phyloP scores from a whole-genome alignment of 257 asterid species.

The Capsicum rhomboideum region DNA sequence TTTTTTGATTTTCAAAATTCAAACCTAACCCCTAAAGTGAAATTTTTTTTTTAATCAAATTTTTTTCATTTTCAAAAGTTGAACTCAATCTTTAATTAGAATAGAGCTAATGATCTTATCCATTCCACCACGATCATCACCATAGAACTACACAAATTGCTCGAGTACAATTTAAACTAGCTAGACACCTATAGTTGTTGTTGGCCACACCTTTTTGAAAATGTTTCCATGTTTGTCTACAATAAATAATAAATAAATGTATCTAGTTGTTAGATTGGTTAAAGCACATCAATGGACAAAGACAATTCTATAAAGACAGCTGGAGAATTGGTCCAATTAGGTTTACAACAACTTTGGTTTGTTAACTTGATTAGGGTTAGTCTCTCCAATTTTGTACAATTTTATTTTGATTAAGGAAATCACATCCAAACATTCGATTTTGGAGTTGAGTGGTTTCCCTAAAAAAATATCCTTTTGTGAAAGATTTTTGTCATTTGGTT shows the following conservation, averaged over 20 bases:
- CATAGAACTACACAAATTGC: background rate
- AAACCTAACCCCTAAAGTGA: no score
- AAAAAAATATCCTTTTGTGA: no score
- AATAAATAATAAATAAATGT: background rate
- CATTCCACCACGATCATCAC: fast-evolving
- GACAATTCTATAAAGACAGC: background rate
- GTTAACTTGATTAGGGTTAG: background rate
- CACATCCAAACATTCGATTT: no score
- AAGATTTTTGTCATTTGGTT: no score
- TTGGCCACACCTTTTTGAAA: background rate
- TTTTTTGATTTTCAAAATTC: background rate
- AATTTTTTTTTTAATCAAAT: no score
- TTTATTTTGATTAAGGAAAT: no score
- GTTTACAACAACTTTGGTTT: background rate
- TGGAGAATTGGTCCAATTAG: background rate
- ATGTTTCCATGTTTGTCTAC: background rate
- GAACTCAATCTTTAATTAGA: no score
- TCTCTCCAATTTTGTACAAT: no score
- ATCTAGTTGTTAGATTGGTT: background rate
- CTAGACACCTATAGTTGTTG: background rate
- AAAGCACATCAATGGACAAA: background rate
- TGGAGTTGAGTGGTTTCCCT: no score
- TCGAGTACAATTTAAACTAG: background rate
- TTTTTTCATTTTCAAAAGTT: no score
- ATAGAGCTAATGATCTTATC: no score